Evolutionary conservation across 1,284 basidiomycete species (phyloP), one percentile per base, ranked within the genome.

Genomic region (Cutaneotrichosporon cutaneum): DNA sequence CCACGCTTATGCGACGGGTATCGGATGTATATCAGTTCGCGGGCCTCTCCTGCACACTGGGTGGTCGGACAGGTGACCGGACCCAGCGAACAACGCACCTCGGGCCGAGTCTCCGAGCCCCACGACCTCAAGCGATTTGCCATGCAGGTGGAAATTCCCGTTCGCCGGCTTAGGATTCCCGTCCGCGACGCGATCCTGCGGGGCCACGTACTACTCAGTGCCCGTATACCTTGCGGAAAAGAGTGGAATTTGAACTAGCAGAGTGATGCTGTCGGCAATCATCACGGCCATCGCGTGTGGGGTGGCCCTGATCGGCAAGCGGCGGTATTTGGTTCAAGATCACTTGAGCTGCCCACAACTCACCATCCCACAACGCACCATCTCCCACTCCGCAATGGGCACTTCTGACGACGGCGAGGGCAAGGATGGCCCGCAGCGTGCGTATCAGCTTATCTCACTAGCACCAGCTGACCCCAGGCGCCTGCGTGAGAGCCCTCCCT

Each of bases 381-480:
- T 50, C 26, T 50, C 24, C 18, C 47, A 50, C 14, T 16, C 39
- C 45, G 22, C 27, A n/a, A 51, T 32, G 48, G 48, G 26, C 21
- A n/a, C n/a, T n/a, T 18, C 16, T 18, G 54, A 39, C 53, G 53
- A 26, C 52, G 52, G 35, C 54, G 54, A 55, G 8, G 42, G 18
- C 54, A 55, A 55, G 39, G 54, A 55, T 7, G 48, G 7, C 27
- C 48, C 48, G 13, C 48, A 51, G 27, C 48, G 48, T 51, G 16
- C 18, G 48, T 51, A 3, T n/a, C 18, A 7, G n/a, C n/a, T n/a
- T n/a, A n/a, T n/a, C n/a, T n/a, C n/a, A n/a, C n/a, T 47, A 21
- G 24, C 21, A 2, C 14, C 11, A 48, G 35, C 54, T 55, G 42
- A 55, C 54, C 2, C 7, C 54, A 60, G 59, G 59, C 21, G 59